A percentile compares a stretch with the other conserved stretches of the same genome.
Evolutionary conservation across 2,329 filamentous ascomycete species (phyloP).

Genomic region (Ramichloridium luteum): DNA sequence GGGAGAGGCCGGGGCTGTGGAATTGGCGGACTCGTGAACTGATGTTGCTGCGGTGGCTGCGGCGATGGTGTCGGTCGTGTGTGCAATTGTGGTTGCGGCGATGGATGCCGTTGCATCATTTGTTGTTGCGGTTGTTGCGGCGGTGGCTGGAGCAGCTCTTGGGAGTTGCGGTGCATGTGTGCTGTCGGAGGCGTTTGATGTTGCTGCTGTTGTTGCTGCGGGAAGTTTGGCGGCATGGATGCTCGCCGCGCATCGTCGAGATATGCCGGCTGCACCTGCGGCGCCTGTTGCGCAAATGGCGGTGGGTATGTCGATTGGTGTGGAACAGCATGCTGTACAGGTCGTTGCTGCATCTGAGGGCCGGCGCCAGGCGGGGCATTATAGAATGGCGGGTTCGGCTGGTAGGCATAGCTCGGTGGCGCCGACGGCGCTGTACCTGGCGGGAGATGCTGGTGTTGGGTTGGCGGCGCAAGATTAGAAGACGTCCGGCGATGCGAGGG

Average conservation of each 20-base stretch:
- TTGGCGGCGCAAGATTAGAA: slow-evolving; percentile 57
- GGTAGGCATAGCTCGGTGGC: slow-evolving; percentile 58
- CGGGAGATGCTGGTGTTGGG: slow-evolving; percentile 43
- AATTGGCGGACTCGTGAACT: slow-evolving; percentile 41
- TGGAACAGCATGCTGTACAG: slow-evolving; percentile 14
- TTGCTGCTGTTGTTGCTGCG: slow-evolving; percentile 43
- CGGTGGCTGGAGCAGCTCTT: slow-evolving; percentile 21
- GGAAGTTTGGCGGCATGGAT: slow-evolving; percentile 59
- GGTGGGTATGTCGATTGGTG: slow-evolving; percentile 18
- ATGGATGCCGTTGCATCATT: slow-evolving; percentile 24
- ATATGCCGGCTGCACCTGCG: slow-evolving; percentile 53
- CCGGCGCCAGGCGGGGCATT: slow-evolving; percentile 46
- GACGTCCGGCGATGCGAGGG: slow-evolving; percentile 59
- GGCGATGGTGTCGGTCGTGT: slow-evolving; percentile 31
- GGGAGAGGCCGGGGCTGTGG: slow-evolving; percentile 53
- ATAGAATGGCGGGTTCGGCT: slow-evolving; percentile 77
- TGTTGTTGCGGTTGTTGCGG: slow-evolving; percentile 25
- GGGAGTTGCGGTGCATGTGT: slow-evolving; percentile 33
- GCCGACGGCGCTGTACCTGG: slow-evolving; percentile 45
- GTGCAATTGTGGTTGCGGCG: slow-evolving; percentile 24
- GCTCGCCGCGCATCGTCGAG: slow-evolving; percentile 64
- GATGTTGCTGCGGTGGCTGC: slow-evolving; percentile 39
- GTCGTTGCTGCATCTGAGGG: slow-evolving; percentile 33
- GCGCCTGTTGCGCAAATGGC: slow-evolving; percentile 18
- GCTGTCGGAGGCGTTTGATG: too few species aligned